phyloP scores from a whole-genome alignment of 805 yeast species.

The Pichia insulana region DNA sequence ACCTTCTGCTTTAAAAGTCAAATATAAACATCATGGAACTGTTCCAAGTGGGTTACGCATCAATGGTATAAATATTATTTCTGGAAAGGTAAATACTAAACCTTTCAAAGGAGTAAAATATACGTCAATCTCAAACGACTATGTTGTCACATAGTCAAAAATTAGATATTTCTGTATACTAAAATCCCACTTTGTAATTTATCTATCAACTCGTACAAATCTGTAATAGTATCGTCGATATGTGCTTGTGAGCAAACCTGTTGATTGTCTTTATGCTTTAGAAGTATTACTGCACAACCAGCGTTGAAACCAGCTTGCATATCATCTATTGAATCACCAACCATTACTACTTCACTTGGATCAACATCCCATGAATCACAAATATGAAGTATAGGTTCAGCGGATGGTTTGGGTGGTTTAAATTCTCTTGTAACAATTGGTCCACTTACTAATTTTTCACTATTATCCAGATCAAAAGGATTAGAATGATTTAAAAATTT shows the following conservation, averaged over 20 bases:
- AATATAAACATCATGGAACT: constrained; percentile 55
- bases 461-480: constrained; percentile 21
- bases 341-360: constrained; percentile 49
- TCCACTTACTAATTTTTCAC: constrained; percentile 18
- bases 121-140: constrained; percentile 54
- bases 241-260: constrained; percentile 29
- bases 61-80: constrained; percentile 47
- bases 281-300: constrained; percentile 48
- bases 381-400: constrained; percentile 52
- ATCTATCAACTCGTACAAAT: constrained; percentile 30
- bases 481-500: constrained; percentile 31
- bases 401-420: constrained; percentile 60
- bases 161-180: constrained; percentile 9
- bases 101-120: constrained; percentile 93
- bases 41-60: constrained; percentile 72
- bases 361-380: constrained; percentile 37
- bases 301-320: constrained; percentile 57
- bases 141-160: constrained; percentile 30
- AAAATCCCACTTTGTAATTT: constrained; percentile 31
- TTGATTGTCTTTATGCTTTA: constrained; percentile 43
- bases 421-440: constrained; percentile 57
- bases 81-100: constrained; percentile 52
- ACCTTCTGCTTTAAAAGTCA: constrained; percentile 40
- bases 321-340: constrained; percentile 68
- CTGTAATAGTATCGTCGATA: constrained; percentile 23